phyloP scores from a whole-genome alignment of 768 basidiomycete species.

The Serendipita indica region DNA sequence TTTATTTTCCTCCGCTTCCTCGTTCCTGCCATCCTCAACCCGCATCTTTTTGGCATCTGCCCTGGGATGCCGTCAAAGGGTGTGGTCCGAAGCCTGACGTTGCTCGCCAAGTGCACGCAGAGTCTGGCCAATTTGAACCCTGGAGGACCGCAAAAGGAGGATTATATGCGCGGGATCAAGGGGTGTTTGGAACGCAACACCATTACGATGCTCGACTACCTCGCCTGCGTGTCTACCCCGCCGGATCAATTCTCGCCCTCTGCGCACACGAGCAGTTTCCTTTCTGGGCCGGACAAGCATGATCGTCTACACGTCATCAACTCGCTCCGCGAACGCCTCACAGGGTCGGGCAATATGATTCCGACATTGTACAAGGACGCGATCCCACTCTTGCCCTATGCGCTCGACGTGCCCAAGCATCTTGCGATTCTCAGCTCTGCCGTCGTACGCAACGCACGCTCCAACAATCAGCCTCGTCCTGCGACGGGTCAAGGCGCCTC shows the following conservation, averaged over 20 bases:
- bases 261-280: slow-evolving; percentile 37
- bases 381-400: slow-evolving; percentile 54
- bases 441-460: slow-evolving; percentile 46
- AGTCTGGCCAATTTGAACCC: slow-evolving; percentile 74
- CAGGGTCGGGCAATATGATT: slow-evolving; percentile 25
- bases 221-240: slow-evolving; percentile 18
- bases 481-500: neutral
- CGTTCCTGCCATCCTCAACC: slow-evolving; percentile 79
- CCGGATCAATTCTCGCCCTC: slow-evolving; percentile 28
- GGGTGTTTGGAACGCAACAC: slow-evolving; percentile 51
- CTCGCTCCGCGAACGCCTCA: slow-evolving; percentile 41
- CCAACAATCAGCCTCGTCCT: neutral
- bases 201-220: slow-evolving; percentile 64
- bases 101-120: slow-evolving; percentile 81
- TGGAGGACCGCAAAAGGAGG: slow-evolving; percentile 50
- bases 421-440: slow-evolving; percentile 62
- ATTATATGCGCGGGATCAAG: slow-evolving; percentile 67
- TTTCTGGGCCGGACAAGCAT: slow-evolving; percentile 11
- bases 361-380: slow-evolving; percentile 50
- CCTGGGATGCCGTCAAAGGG: slow-evolving; percentile 55
- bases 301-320: slow-evolving; percentile 30
- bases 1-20: slow-evolving; percentile 85
- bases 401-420: slow-evolving; percentile 65
- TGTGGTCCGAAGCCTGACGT: slow-evolving; percentile 65
- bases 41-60: slow-evolving; percentile 66